Base-by-base conservation (phyloP, 768 basidiomycete genomes). In the Chalciporus pseudorubinellus region DNA sequence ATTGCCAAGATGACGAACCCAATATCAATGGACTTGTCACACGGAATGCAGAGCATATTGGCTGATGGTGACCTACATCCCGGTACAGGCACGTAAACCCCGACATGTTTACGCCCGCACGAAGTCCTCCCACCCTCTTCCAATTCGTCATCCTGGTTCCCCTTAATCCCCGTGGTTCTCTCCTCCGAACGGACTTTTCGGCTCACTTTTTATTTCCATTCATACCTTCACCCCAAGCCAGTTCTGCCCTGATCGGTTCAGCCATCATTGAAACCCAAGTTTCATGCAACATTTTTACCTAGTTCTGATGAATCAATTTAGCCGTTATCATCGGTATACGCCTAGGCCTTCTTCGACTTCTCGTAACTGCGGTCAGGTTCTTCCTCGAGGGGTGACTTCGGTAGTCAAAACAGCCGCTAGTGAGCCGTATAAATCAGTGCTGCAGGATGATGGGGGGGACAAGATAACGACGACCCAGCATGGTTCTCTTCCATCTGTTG, bases 161-260 rank as follows among this genome's bases (percentile, higher is more conserved):
- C 6, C 33, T 48, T 21, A 41, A 51, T 40, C 12, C 80, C 87
- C 0, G 78, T 82, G 59, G 69, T 78, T 36, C 34, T 36, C 34
- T n/a, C 33, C 33, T n/a, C 34, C 34, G 16, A 36, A 36, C 14
- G n/a, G 34, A 2, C 13, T 31, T 12, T 31, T 31, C 29, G 29
- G 34, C n/a, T n/a, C 34, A n/a, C n/a, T n/a, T 3, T n/a, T n/a
- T 5, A 6, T n/a, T n/a, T 36, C 16, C 34, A 16, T 36, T 16
- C 34, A 4, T 33, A 28, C 10, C 11, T 31, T 31, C 29, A 26
- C 13, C 3, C 6, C 34, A 36, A 36, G 16, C 16, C 34, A 16
- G 34, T n/a, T 16, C 34, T n/a, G 34, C 34, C n/a, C 34, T 36
- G 10, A n/a, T 36, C 9, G 34, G 6, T 36, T 16, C n/a, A n/a